A percentile compares a stretch with the other conserved stretches of the same genome.
phyloP scores from a whole-genome alignment of 805 yeast species.

The Suhomyces vadensis region DNA sequence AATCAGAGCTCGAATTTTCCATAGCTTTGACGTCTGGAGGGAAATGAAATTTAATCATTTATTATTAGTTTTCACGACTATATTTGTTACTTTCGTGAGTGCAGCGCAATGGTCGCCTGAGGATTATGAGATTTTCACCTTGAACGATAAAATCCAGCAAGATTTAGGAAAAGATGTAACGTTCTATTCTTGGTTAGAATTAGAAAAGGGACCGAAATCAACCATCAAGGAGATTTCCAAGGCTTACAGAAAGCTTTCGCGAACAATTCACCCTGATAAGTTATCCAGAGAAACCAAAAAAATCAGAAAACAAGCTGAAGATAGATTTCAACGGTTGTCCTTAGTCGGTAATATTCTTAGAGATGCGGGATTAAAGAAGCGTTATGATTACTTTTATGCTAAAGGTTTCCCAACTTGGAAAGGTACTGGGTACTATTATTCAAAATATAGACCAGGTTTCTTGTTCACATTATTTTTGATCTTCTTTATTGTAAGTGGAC shows the following conservation, averaged over 20 bases:
- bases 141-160: conserved; percentile 60
- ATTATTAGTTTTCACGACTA: not conserved
- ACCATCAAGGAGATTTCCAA: conserved; percentile 55
- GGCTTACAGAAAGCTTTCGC: conserved; percentile 70
- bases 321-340: conserved; percentile 76
- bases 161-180: conserved; percentile 64
- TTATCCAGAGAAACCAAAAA: conserved; percentile 24
- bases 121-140: conserved; percentile 79
- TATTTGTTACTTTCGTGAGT: conserved; percentile 1
- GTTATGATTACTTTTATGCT: conserved; percentile 81
- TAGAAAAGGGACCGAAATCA: conserved; percentile 48
- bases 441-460: conserved; percentile 69
- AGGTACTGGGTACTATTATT: conserved; percentile 63
- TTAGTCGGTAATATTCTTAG: conserved; percentile 73
- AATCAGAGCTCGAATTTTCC: not conserved
- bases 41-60: not conserved
- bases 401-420: conserved; percentile 87
- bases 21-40: not conserved
- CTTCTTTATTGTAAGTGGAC: conserved; percentile 49
- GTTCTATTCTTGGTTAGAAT: conserved; percentile 68
- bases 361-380: conserved; percentile 50
- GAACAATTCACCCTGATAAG: conserved; percentile 87
- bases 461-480: conserved; percentile 52
- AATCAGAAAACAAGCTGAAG: conserved; percentile 53
- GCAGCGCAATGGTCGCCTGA: conserved; percentile 56